These are phyloP conservation scores for Cucurbita argyrosperma DNA, from an alignment of 306 rosid species.

Conservation along the genomic window DNA sequence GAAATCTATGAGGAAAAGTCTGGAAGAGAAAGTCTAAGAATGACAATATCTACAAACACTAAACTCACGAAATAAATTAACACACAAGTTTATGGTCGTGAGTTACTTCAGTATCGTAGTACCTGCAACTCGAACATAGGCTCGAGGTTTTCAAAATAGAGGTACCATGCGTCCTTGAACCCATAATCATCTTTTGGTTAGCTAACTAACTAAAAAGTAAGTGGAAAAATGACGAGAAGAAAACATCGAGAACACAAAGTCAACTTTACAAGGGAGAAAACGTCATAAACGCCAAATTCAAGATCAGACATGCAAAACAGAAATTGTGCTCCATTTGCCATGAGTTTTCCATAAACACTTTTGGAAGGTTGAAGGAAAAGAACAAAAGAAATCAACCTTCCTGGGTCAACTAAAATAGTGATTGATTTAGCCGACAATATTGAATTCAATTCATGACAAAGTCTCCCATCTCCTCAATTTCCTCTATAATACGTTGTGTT, in stretches of 20 bases:
- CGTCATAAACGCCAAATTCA: background rate
- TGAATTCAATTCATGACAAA: background rate
- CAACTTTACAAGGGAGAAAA: background rate
- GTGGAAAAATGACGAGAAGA: too few species aligned
- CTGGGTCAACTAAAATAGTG: background rate
- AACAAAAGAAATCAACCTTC: background rate
- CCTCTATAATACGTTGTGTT: background rate
- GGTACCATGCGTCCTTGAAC: too few species aligned
- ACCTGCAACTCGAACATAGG: too few species aligned
- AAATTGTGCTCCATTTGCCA: background rate
- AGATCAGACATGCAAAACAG: background rate
- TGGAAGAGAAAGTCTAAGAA: too few species aligned
- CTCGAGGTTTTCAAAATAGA: too few species aligned
- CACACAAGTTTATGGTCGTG: too few species aligned
- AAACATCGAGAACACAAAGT: background rate
- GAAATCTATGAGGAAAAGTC: too few species aligned
- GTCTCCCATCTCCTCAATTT: background rate
- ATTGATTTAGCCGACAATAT: background rate
- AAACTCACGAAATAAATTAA: too few species aligned
- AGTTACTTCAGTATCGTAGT: too few species aligned
- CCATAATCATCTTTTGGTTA: too few species aligned
- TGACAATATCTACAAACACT: too few species aligned
- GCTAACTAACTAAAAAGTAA: too few species aligned
- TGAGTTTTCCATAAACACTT: background rate
- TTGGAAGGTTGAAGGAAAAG: background rate